Evolutionary conservation across 2,329 filamentous ascomycete species (phyloP).

Genomic region (Fusarium dlaminii): DNA sequence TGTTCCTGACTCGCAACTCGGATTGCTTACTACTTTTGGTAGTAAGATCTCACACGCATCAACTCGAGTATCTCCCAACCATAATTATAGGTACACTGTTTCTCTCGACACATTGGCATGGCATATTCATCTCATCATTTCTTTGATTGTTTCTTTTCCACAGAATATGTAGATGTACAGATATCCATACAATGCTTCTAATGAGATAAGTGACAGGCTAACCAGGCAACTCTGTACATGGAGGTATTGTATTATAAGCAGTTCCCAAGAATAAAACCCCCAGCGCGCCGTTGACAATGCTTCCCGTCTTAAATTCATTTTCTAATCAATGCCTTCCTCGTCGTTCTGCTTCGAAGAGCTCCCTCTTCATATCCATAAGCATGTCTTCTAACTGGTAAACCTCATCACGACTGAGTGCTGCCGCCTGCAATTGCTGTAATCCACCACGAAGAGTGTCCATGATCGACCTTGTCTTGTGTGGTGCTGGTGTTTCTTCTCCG

Average conservation of each 20-base stretch:
- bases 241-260: conserved; percentile 31
- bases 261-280: conserved; percentile 13
- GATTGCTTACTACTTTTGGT: background rate
- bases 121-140: conserved; percentile 13
- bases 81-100: background rate
- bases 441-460: conserved; percentile 48
- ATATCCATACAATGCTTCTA: conserved; percentile 7
- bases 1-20: background rate
- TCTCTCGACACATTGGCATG: background rate
- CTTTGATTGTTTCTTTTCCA: conserved; percentile 26
- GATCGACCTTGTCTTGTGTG: conserved; percentile 38
- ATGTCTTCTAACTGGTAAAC: conserved; percentile 79
- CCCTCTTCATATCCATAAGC: conserved; percentile 80
- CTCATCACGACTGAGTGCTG: conserved; percentile 70
- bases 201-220: conserved; percentile 5
- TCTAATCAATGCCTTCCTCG: conserved; percentile 57
- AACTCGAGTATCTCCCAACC: background rate
- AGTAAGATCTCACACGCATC: background rate
- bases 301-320: conserved; percentile 17
- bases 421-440: conserved; percentile 66
- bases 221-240: conserved; percentile 18
- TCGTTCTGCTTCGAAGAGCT: conserved; percentile 75
- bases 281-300: conserved; percentile 33
- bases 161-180: conserved; percentile 20
- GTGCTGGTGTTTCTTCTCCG: background rate